These are phyloP conservation scores for Arthrobotrys sinensis DNA, from an alignment of 2,329 filamentous ascomycete species.

Conservation along the genomic window DNA sequence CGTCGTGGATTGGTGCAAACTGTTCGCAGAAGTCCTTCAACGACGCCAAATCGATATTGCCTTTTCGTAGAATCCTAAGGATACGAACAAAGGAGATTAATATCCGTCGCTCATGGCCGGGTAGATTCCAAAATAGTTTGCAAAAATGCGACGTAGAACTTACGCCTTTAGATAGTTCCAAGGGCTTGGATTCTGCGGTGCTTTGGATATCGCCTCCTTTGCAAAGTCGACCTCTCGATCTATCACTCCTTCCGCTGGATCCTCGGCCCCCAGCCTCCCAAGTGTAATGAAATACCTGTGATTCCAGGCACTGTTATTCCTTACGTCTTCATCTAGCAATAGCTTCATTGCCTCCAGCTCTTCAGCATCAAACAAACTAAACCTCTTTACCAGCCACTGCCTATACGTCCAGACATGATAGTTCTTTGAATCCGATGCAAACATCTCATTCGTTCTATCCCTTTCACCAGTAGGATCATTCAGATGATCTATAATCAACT, in stretches of 20 bases:
- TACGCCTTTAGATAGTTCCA: conserved; percentile 88
- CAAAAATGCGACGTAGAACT: conserved; percentile 22
- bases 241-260: conserved; percentile 76
- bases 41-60: conserved; percentile 30
- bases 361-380: conserved; percentile 73
- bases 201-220: conserved; percentile 79
- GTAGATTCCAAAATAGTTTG: not conserved
- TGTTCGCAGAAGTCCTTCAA: conserved; percentile 62
- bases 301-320: conserved; percentile 98
- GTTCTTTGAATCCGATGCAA: conserved; percentile 91
- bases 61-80: conserved; percentile 64
- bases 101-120: conserved; percentile 69
- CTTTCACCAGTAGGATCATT: conserved; percentile 77
- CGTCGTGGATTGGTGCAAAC: conserved; percentile 63
- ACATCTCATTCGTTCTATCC: conserved; percentile 83
- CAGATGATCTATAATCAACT: conserved; percentile 76
- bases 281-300: conserved; percentile 97
- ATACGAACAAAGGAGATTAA: conserved; percentile 68
- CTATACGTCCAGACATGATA: conserved; percentile 98
- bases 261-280: conserved; percentile 40
- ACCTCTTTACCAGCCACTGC: conserved; percentile 78
- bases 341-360: conserved; percentile 80
- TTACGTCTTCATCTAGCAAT: conserved; percentile 83
- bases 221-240: conserved; percentile 83
- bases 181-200: conserved; percentile 92